Evolutionary conservation across 352 stramenopile species (phyloP).

Genomic region (Pythium myriotylum): DNA sequence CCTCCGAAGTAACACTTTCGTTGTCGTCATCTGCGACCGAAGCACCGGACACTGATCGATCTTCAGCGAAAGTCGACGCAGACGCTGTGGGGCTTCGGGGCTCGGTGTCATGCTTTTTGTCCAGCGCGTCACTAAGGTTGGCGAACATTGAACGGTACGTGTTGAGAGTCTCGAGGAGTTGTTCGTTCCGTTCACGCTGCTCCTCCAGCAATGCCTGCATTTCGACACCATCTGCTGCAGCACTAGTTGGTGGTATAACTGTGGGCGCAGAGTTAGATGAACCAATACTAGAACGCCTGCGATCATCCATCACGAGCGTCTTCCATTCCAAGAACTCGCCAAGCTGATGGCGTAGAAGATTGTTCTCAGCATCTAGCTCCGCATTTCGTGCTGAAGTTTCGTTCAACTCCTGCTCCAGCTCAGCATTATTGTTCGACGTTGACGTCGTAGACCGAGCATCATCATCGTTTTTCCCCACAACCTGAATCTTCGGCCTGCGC

Average conservation of each 20-base stretch:
- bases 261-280: background rate
- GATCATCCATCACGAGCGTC: slow-evolving; percentile 31
- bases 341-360: slow-evolving; percentile 65
- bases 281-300: slow-evolving; percentile 16
- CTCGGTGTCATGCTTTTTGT: slow-evolving; percentile 59
- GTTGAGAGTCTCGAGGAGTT: slow-evolving; percentile 64
- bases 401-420: slow-evolving; percentile 49
- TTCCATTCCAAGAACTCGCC: slow-evolving; percentile 80
- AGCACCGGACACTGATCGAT: slow-evolving; percentile 64
- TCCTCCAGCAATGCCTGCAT: slow-evolving; percentile 34
- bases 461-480: slow-evolving; percentile 42
- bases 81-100: slow-evolving; percentile 55
- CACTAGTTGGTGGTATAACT: background rate
- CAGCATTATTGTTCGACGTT: slow-evolving; percentile 30
- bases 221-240: slow-evolving; percentile 29
- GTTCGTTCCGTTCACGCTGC: slow-evolving; percentile 37
- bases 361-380: slow-evolving; percentile 71
- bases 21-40: slow-evolving; percentile 43
- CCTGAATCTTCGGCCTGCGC: slow-evolving; percentile 51
- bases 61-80: slow-evolving; percentile 65
- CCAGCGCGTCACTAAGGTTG: slow-evolving; percentile 55
- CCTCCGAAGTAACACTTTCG: slow-evolving; percentile 28
- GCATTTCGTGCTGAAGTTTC: slow-evolving; percentile 42
- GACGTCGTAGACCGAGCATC: slow-evolving; percentile 41
- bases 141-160: slow-evolving; percentile 71